Percentiles rank a stretch among this genome's conserved stretches.
phyloP scores from a whole-genome alignment of 768 basidiomycete species.

The Thelephora aurantiotincta region DNA sequence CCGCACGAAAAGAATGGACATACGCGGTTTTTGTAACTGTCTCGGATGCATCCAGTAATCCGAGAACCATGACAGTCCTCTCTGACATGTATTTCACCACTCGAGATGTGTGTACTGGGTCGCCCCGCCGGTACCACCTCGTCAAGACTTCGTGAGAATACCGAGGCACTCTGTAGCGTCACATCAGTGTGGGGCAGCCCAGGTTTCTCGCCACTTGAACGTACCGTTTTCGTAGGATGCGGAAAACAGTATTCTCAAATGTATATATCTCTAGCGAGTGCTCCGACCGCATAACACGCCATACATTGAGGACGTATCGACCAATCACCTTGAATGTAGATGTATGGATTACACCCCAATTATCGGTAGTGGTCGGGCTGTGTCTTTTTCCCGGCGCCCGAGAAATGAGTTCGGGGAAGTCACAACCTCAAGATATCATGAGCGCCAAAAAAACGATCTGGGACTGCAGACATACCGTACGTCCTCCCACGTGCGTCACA shows the following conservation, averaged over 20 bases:
- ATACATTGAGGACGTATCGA: conserved; percentile 83
- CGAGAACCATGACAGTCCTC: conserved; percentile 55
- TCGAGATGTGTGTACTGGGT: conserved; percentile 37
- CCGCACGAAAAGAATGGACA: neutral
- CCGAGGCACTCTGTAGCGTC: conserved; percentile 49
- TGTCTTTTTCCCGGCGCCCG: conserved; percentile 43
- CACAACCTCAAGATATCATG: conserved; percentile 37
- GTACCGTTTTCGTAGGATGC: conserved; percentile 64
- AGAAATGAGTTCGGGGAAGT: conserved; percentile 59
- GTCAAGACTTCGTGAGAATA: conserved; percentile 51
- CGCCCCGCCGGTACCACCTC: conserved; percentile 48
- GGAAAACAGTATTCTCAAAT: conserved; percentile 82
- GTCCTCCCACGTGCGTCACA: conserved; percentile 47
- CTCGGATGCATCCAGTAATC: conserved; percentile 72
- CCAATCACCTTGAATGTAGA: conserved; percentile 79
- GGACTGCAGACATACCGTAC: conserved; percentile 30
- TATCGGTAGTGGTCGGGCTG: conserved; percentile 27
- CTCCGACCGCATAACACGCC: conserved; percentile 86
- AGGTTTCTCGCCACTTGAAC: conserved; percentile 6
- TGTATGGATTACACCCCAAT: conserved; percentile 62
- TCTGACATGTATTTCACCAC: conserved; percentile 51
- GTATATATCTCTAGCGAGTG: conserved; percentile 65
- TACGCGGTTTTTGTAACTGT: conserved; percentile 85
- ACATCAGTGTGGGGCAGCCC: conserved; percentile 1
- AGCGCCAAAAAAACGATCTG: neutral